Base-by-base conservation (phyloP, 495 filamentous ascomycete species). In the Neurospora pannonica region DNA sequence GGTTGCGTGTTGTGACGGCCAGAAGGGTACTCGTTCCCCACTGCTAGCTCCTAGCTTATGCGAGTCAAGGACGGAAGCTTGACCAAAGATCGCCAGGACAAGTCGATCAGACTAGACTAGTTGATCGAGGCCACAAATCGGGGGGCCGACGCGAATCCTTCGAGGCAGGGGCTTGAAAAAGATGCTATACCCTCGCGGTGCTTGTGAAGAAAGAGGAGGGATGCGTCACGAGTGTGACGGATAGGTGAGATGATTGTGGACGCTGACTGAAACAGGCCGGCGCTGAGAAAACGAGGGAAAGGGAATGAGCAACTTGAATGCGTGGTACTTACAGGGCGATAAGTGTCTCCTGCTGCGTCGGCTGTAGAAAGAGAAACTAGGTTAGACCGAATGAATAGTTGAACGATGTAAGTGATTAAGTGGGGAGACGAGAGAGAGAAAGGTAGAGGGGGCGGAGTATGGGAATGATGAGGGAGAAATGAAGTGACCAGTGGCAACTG, bases 271-370 rank as follows among this genome's bases (percentile, higher is more conserved):
- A 67, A 60, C 48, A 60, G 11, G 28, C 13, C 54, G 28, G 54
- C 54, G 13, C 54, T 19, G 28, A 62, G 13, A 8, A 36, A 19
- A 31, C 54, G 28, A 67, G 54, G 54, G 28, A 31, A 8, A 36
- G 28, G 6, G 28, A 34, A 36, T 67, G 54, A 34, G 28, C 28
- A 67, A 34, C 7, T 8, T 19, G 54, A 67, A 36, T 67, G 54
- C 15, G 54, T 67, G 71, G n/a, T 70, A 85, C 84, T 86, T 82
- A 87, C 86, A 74, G 85, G 85, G 75, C 85, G 85, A 75, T 87
- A 87, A 54, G 81, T 86, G 75, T 87, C 85, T 80, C 85, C 85
- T 73, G 54, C 54, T 67, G 85, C 82, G 75, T 87, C 85, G 75
- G 86, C 86, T 87, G 77, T 82, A 72, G 71, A 74, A 69, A 43